A percentile compares a stretch with the other conserved stretches of the same genome.
Conservation (phyloP, 306 rosid species). For the Cyamopsis tetragonoloba region DNA sequence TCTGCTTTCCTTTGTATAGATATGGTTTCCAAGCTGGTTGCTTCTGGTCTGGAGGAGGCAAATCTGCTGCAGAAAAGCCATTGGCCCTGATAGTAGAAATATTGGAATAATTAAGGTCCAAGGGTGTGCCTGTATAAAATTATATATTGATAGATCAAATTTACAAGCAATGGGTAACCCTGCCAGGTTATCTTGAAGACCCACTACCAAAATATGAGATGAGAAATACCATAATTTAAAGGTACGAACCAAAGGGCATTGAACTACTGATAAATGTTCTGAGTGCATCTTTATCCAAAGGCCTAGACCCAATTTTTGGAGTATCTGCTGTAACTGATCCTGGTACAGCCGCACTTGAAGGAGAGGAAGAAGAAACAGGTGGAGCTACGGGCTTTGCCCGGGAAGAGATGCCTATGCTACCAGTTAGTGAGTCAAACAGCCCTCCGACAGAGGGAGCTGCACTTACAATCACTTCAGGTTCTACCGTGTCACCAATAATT, state of each 20-base stretch:
- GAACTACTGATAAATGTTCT: slow-evolving; percentile 84
- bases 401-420: slow-evolving; percentile 85
- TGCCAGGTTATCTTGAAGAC: slow-evolving; percentile 25
- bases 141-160: slow-evolving; percentile 19
- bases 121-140: slow-evolving; percentile 65
- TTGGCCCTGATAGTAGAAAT: slow-evolving; percentile 62
- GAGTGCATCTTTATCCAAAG: slow-evolving; percentile 81
- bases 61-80: slow-evolving; percentile 83
- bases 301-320: slow-evolving; percentile 61
- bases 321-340: slow-evolving; percentile 66
- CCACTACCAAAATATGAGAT: slow-evolving; percentile 31
- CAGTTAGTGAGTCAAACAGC: slow-evolving; percentile 87
- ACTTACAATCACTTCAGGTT: slow-evolving; percentile 76
- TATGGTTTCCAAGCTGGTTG: slow-evolving; percentile 99
- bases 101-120: slow-evolving; percentile 85
- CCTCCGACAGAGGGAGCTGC: slow-evolving; percentile 93
- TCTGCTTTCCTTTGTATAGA: slow-evolving; percentile 82
- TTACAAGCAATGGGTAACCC: slow-evolving; percentile 27
- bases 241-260: slow-evolving; percentile 99
- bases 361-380: slow-evolving; percentile 56
- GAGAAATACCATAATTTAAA: slow-evolving; percentile 66
- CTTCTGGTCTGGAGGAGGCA: slow-evolving; percentile 79
- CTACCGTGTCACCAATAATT: slow-evolving; percentile 64
- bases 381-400: slow-evolving; percentile 80
- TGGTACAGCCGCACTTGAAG: slow-evolving; percentile 41